phyloP scores from a whole-genome alignment of 148 eudicot genomes.

The Amaranthus cruentus region DNA sequence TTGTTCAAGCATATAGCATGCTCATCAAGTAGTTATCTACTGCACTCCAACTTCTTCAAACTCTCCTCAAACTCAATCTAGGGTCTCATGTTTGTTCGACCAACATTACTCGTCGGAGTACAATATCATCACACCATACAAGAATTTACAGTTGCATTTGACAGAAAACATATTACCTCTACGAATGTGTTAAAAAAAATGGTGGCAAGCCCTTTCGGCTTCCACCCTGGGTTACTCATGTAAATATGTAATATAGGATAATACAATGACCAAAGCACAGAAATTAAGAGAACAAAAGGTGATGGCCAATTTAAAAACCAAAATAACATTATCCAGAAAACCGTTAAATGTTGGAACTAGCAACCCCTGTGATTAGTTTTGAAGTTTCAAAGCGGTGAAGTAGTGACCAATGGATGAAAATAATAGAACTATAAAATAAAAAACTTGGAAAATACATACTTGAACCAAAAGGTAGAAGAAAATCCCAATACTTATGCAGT shows the following conservation, averaged over 20 bases:
- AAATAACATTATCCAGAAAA: background rate
- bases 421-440: background rate
- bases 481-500: conserved; percentile 77
- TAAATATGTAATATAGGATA: background rate
- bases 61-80: no score
- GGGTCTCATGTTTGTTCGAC: no score
- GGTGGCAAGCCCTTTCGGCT: no score
- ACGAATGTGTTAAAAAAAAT: no score
- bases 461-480: conserved; percentile 82
- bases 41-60: no score
- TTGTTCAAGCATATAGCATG: no score
- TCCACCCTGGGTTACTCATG: background rate
- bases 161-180: no score
- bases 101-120: no score
- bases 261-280: background rate
- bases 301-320: background rate
- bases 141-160: no score
- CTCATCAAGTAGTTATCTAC: no score
- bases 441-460: conserved; percentile 43
- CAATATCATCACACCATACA: no score
- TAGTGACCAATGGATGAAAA: background rate
- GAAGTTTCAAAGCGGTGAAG: background rate
- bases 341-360: background rate
- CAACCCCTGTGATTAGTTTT: background rate
- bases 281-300: no score